Evolutionary conservation across 2,329 filamentous ascomycete species (phyloP).

Genomic region (Pezicula rhizophila): DNA sequence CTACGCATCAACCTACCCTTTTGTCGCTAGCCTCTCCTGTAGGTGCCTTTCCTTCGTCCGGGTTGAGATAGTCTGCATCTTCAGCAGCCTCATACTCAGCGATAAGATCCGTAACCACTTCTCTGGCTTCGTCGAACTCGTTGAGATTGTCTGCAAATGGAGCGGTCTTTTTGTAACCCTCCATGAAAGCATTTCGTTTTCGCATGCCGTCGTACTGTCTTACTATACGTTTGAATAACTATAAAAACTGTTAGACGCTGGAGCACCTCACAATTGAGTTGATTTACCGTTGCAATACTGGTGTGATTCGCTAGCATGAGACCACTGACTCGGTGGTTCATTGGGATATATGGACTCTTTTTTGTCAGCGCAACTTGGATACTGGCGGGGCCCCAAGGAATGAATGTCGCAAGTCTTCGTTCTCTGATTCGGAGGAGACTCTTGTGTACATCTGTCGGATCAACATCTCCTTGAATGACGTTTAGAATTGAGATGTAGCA

Average conservation of each 20-base stretch:
- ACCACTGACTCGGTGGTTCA: slow-evolving; percentile 89
- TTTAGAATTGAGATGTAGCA: slow-evolving; percentile 99
- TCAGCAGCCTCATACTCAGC: slow-evolving; percentile 95
- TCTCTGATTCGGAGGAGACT: slow-evolving; percentile 93
- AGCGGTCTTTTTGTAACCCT: slow-evolving; percentile 91
- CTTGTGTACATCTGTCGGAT: slow-evolving; percentile 98
- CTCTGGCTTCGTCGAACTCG: slow-evolving; percentile 91
- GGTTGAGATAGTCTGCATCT: slow-evolving; percentile 80
- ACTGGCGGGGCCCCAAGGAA: slow-evolving; percentile 95
- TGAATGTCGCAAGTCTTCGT: slow-evolving; percentile 88
- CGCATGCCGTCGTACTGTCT: slow-evolving; percentile 89
- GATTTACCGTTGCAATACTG: slow-evolving; percentile 76
- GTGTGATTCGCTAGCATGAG: slow-evolving; percentile 98
- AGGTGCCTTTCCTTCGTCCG: slow-evolving; percentile 29
- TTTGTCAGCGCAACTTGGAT: slow-evolving; percentile 97
- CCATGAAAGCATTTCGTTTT: slow-evolving; percentile 94
- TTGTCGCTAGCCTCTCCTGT: slow-evolving; percentile 24
- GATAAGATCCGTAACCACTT: slow-evolving; percentile 87
- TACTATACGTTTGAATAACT: slow-evolving; percentile 90
- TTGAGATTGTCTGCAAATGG: slow-evolving; percentile 86
- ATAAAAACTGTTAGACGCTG: slow-evolving; percentile 1
- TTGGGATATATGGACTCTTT: slow-evolving; percentile 91
- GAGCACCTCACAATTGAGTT: background rate
- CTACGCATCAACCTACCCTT: slow-evolving; percentile 14
- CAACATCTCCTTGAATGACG: slow-evolving; percentile 97